Conservation (phyloP, 2,329 filamentous ascomycete genomes). For the Cyclaneusma minus region DNA sequence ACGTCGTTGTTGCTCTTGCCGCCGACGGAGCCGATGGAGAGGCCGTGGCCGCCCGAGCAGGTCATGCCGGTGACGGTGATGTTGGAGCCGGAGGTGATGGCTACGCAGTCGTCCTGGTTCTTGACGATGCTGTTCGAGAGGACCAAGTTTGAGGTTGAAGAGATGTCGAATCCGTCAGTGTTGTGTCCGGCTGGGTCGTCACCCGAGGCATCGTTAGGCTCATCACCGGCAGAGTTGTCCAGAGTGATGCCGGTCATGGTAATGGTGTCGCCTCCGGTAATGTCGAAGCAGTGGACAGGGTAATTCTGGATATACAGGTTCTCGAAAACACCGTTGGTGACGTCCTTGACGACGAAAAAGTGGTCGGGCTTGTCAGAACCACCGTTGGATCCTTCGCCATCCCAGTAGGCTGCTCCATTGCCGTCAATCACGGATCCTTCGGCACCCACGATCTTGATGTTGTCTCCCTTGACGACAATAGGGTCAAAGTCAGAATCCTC, state of each 20-base stretch:
- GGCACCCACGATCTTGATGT: constrained; percentile 23
- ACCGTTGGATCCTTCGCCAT: constrained; percentile 30
- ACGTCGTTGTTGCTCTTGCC: constrained; percentile 20
- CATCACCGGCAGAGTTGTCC: constrained; percentile 23
- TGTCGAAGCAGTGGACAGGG: constrained; percentile 23
- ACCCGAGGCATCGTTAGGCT: constrained; percentile 18
- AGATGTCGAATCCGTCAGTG: constrained; percentile 21
- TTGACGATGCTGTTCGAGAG: constrained; percentile 15
- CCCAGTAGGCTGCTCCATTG: constrained; percentile 26
- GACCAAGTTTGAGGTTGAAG: constrained; percentile 14
- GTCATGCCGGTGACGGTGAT: constrained; percentile 15
- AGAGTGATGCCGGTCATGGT: constrained; percentile 21
- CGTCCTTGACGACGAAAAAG: constrained; percentile 23
- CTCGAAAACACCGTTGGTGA: constrained; percentile 22
- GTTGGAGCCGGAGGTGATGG: constrained; percentile 17
- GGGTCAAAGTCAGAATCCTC: constrained; percentile 21
- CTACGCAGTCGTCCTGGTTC: constrained; percentile 20
- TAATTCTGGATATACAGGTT: constrained; percentile 24
- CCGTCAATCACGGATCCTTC: constrained; percentile 21
- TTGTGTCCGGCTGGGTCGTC: constrained; percentile 22
- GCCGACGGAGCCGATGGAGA: constrained; percentile 19
- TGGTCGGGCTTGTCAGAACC: constrained; percentile 24
- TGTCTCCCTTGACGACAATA: constrained; percentile 22
- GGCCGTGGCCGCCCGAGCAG: constrained; percentile 16
- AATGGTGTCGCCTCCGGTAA: constrained; percentile 19